Percentiles rank a stretch among this genome's conserved stretches.
Conservation (phyloP, 352 stramenopile genomes). For the Phytophthora europaea region DNA sequence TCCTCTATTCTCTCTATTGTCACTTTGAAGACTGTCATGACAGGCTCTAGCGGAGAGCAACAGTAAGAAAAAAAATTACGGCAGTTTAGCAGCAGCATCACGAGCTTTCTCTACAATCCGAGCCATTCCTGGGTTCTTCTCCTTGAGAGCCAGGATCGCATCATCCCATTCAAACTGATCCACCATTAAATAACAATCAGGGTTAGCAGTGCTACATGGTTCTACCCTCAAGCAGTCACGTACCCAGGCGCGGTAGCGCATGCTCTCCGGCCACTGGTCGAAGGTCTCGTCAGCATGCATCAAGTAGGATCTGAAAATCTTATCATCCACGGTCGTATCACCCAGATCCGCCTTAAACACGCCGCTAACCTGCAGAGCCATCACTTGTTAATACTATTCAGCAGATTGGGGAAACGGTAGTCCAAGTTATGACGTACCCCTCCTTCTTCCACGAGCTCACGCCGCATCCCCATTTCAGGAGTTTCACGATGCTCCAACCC, state of each 20-base stretch:
- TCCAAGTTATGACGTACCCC: background rate
- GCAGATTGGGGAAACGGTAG: background rate
- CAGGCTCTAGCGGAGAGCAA: no score
- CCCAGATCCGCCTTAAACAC: background rate
- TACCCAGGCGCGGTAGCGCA: background rate
- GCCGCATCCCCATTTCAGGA: background rate
- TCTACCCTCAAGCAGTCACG: background rate
- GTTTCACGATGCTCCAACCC: background rate
- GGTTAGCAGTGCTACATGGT: background rate
- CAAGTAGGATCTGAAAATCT: background rate
- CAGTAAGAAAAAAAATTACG: no score
- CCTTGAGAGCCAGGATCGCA: no score
- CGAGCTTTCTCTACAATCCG: no score
- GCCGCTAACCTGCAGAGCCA: background rate
- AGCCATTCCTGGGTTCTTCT: no score
- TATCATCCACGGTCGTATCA: background rate
- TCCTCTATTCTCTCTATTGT: no score
- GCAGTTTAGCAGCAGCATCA: no score
- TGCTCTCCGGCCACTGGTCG: slow-evolving; percentile 1
- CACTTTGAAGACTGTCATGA: no score
- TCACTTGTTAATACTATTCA: background rate
- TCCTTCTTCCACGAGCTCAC: slow-evolving; percentile 1
- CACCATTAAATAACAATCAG: no score
- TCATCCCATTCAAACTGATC: no score
- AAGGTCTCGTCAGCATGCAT: background rate